These are phyloP conservation scores for Strobilomyces echinocephalus DNA, from an alignment of 768 basidiomycete genomes.

Conservation along the genomic window DNA sequence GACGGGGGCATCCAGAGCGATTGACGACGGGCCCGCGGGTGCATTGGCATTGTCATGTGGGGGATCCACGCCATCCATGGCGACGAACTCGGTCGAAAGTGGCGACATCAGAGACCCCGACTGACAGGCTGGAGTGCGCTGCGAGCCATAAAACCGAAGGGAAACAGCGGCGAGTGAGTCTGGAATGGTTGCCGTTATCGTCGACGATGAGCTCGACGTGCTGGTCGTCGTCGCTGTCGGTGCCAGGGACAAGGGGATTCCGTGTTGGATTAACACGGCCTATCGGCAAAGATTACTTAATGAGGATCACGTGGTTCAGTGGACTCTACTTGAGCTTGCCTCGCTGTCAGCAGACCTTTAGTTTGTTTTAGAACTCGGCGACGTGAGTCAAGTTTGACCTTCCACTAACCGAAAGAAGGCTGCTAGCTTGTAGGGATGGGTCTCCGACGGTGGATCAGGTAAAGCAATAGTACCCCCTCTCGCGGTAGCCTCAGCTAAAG, in stretches of 20 bases:
- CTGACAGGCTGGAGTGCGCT: slow-evolving; percentile 4
- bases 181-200: slow-evolving; percentile 21
- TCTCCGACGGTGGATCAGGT: slow-evolving; percentile 24
- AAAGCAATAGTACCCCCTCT: background rate
- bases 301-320: slow-evolving; percentile 20
- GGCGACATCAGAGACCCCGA: slow-evolving; percentile 25
- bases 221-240: slow-evolving; percentile 29
- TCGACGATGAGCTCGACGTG: slow-evolving; percentile 27
- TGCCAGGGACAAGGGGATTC: slow-evolving; percentile 36
- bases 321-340: too few species aligned
- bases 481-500: background rate
- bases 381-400: background rate
- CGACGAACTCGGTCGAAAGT: slow-evolving; percentile 15
- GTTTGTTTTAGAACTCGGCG: background rate
- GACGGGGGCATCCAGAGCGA: slow-evolving; percentile 17
- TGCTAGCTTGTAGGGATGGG: slow-evolving; percentile 6
- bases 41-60: slow-evolving; percentile 42
- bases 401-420: background rate
- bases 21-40: slow-evolving; percentile 57
- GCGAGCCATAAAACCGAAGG: slow-evolving; percentile 17
- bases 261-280: slow-evolving; percentile 29
- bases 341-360: too few species aligned
- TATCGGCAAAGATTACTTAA: slow-evolving; percentile 31
- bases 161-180: background rate
- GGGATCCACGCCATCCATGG: slow-evolving; percentile 28